These are phyloP conservation scores for Cyberlindnera amylophila DNA, from an alignment of 805 yeast species.

Conservation along the genomic window DNA sequence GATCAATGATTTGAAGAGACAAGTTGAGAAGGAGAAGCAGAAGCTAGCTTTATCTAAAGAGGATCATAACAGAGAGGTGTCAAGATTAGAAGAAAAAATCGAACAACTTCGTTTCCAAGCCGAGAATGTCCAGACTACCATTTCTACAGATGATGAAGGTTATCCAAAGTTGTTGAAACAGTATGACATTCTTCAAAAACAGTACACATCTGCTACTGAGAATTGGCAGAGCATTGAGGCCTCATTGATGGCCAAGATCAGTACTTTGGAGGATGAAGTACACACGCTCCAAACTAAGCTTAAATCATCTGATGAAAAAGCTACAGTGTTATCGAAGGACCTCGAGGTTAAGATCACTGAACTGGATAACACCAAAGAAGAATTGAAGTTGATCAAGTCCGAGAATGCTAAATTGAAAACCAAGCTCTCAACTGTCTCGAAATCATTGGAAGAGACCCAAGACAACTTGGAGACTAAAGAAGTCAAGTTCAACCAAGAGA, in stretches of 20 bases:
- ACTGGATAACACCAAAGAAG: constrained; percentile 18
- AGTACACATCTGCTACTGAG: constrained; percentile 70
- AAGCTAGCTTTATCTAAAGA: constrained; percentile 19
- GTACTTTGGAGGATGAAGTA: constrained; percentile 41
- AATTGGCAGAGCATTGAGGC: constrained; percentile 83
- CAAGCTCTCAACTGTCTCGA: constrained; percentile 22
- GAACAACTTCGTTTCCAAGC: constrained; percentile 63
- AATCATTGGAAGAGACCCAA: constrained; percentile 27
- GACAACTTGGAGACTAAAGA: constrained; percentile 21
- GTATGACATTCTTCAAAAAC: constrained; percentile 59
- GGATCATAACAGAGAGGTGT: constrained; percentile 40
- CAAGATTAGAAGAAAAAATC: constrained; percentile 61
- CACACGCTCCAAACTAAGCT: constrained; percentile 34
- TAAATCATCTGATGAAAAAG: constrained; percentile 19
- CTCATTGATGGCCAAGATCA: constrained; percentile 47
- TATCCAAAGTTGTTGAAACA: constrained; percentile 41
- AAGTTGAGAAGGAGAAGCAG: constrained; percentile 34
- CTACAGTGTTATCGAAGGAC: constrained; percentile 31
- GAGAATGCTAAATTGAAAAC: constrained; percentile 24
- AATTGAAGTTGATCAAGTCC: constrained; percentile 23
- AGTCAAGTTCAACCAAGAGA: constrained; percentile 17
- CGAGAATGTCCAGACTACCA: constrained; percentile 41
- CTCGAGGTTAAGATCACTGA: constrained; percentile 24
- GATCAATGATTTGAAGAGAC: constrained; percentile 29
- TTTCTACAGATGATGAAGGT: constrained; percentile 32